Evolutionary conservation across 179 eudicot species (phyloP), one percentile per base, ranked within the genome.

Genomic region (Drosera spatulata): DNA sequence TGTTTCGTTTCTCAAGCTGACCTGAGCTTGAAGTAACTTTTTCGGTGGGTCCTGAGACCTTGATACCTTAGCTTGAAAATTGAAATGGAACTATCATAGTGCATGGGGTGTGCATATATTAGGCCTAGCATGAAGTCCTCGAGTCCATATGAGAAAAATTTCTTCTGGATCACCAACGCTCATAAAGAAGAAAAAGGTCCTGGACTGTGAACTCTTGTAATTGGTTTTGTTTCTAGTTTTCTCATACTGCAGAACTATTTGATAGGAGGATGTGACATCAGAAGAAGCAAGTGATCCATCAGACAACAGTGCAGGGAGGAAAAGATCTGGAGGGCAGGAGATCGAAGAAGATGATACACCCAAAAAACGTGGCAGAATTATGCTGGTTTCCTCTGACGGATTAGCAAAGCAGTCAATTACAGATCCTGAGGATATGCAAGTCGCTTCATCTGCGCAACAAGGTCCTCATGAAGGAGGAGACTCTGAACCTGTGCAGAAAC

Each of bases 401-500:
- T 67, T 77, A 22, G 63, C 56, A 39, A 56, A 77, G 22, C 78
- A 66, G 53, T 58, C 60, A 62, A 60, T 59, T 66, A 56, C 43
- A 44, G 64, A 54, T 60, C 76, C 58, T 66, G 71, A 9, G 51
- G 71, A 66, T 57, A 40, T 45, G 12, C 62, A 66, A 69, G 53
- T 49, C 60, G 69, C 75, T 66, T 58, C 84, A 40, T 55, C 66
- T 45, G 81, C 46, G 47, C 68, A 59, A 59, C 61, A 69, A 63
- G 64, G 68, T 61, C 57, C 70, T 7, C 56, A 58, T 62, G 68
- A 67, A 55, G 80, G 77, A 60, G 81, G 50, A 67, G 91, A 80
- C 67, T 67, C 67, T 70, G 97, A 82, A 50, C 88, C 85, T 50
- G 95, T 85, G 43, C 94, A 86, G 69, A 94, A 86, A 75, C 97